These are phyloP conservation scores for Naganishia liquefaciens DNA, from an alignment of 1,284 basidiomycete genomes.

Conservation along the genomic window DNA sequence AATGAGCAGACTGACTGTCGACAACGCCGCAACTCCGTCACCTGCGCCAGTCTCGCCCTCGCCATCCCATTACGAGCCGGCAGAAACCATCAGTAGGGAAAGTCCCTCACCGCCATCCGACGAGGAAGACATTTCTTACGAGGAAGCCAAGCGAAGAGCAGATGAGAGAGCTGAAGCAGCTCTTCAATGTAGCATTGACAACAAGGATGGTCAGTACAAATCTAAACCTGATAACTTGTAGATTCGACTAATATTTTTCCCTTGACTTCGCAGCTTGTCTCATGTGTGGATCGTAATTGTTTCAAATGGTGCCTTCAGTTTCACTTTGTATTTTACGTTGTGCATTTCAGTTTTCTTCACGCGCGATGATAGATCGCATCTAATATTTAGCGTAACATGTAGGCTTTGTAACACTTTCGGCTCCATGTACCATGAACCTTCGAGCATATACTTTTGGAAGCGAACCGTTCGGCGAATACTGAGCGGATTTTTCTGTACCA, in stretches of 20 bases:
- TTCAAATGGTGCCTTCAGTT: not conserved
- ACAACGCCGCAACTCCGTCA: constrained; percentile 26
- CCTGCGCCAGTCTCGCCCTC: constrained; percentile 30
- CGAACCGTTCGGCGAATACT: no score
- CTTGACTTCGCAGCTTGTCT: constrained; percentile 10
- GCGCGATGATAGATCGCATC: not conserved
- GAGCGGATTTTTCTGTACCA: no score
- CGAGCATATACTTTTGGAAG: no score
- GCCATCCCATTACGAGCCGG: constrained; percentile 29
- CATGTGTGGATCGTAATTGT: constrained; percentile 26
- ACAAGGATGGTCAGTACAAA: constrained; percentile 47
- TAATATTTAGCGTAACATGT: constrained; percentile 3
- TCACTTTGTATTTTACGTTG: constrained; percentile 6
- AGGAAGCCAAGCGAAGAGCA: constrained; percentile 54
- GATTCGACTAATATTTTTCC: not conserved
- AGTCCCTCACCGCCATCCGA: constrained; percentile 35
- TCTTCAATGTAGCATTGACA: constrained; percentile 54
- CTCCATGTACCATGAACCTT: not conserved
- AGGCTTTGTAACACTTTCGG: not conserved
- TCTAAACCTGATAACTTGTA: not conserved
- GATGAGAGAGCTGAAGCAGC: constrained; percentile 55
- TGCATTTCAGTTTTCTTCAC: constrained; percentile 1
- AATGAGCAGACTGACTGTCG: constrained; percentile 32
- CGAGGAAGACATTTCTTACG: constrained; percentile 54
- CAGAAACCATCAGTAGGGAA: constrained; percentile 4